Evolutionary conservation across 1,139 yeast species (phyloP).

Genomic region (Candida tunisiensis): DNA sequence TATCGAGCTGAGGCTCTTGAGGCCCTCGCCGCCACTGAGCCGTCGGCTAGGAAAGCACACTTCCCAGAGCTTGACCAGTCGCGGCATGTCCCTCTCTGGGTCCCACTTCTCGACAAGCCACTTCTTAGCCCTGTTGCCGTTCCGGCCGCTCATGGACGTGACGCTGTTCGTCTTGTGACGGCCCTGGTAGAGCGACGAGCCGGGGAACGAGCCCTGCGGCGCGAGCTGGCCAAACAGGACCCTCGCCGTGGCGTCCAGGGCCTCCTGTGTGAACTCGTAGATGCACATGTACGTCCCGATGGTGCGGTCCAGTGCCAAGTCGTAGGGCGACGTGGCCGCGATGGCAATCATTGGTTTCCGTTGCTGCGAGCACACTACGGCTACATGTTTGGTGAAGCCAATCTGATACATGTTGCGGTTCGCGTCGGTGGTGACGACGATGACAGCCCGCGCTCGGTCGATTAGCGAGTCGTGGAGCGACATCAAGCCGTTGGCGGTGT

Average conservation of each 20-base stretch:
- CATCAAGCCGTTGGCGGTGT: slow-evolving; percentile 50
- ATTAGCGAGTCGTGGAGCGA: slow-evolving; percentile 39
- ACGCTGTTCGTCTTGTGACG: slow-evolving; percentile 9
- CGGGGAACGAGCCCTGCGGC: slow-evolving; percentile 44
- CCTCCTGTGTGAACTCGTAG: slow-evolving; percentile 41
- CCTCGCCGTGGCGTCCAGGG: slow-evolving; percentile 31
- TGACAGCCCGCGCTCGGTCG: slow-evolving; percentile 37
- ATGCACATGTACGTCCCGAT: slow-evolving; percentile 45
- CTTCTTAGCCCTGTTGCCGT: slow-evolving; percentile 13
- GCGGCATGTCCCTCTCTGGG: slow-evolving; percentile 33
- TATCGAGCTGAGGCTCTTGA: slow-evolving; percentile 4
- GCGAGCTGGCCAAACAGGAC: slow-evolving; percentile 37
- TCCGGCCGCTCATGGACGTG: slow-evolving; percentile 6
- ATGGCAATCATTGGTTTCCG: slow-evolving; percentile 42
- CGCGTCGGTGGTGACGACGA: slow-evolving; percentile 47
- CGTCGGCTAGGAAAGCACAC: slow-evolving; percentile 15
- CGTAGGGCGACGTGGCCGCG: slow-evolving; percentile 54
- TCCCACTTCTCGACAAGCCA: slow-evolving; percentile 51
- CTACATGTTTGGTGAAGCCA: slow-evolving; percentile 44
- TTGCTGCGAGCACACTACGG: slow-evolving; percentile 34
- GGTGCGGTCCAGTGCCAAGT: slow-evolving; percentile 36
- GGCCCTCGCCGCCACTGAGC: slow-evolving; percentile 10
- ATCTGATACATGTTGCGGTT: slow-evolving; percentile 47
- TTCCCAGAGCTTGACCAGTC: slow-evolving; percentile 27
- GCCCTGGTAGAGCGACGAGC: slow-evolving; percentile 19